phyloP scores from a whole-genome alignment of 108 stramenopile species.

The Cylindrotheca closterium region DNA sequence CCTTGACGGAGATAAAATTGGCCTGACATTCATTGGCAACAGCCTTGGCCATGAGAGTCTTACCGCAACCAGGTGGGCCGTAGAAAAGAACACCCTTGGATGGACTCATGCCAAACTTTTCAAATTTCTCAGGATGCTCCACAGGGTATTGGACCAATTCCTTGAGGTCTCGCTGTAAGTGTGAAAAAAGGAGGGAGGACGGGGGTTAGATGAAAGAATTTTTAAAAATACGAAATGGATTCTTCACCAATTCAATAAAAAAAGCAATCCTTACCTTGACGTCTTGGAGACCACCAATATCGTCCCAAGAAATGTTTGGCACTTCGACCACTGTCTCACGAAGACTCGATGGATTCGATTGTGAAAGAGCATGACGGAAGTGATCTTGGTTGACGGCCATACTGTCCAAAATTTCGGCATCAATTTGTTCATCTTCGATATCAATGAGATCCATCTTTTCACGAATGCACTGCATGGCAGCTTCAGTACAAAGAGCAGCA shows the following conservation, averaged over 20 bases:
- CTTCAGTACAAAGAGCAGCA: slow-evolving; percentile 99
- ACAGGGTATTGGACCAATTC: slow-evolving; percentile 99
- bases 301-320: slow-evolving; percentile 97
- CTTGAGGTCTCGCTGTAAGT: slow-evolving; percentile 93
- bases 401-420: slow-evolving; percentile 98
- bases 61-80: slow-evolving; percentile 99
- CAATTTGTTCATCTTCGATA: slow-evolving; percentile 99
- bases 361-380: slow-evolving; percentile 95
- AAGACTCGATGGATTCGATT: slow-evolving; percentile 97
- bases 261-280: slow-evolving; percentile 95
- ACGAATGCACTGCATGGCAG: slow-evolving; percentile 99
- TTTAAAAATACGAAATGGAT: too few species aligned
- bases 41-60: slow-evolving; percentile 99
- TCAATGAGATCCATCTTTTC: slow-evolving; percentile 99
- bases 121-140: slow-evolving; percentile 99
- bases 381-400: slow-evolving; percentile 99
- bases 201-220: not conserved
- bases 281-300: slow-evolving; percentile 98
- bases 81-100: slow-evolving; percentile 99
- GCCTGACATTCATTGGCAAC: slow-evolving; percentile 99
- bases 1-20: slow-evolving; percentile 98
- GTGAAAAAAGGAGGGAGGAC: not conserved
- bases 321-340: slow-evolving; percentile 99
- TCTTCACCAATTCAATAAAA: too few species aligned
- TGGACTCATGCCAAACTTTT: slow-evolving; percentile 99